Conservation (phyloP, 345 rosid genomes). For the Gossypioides kirkii region DNA sequence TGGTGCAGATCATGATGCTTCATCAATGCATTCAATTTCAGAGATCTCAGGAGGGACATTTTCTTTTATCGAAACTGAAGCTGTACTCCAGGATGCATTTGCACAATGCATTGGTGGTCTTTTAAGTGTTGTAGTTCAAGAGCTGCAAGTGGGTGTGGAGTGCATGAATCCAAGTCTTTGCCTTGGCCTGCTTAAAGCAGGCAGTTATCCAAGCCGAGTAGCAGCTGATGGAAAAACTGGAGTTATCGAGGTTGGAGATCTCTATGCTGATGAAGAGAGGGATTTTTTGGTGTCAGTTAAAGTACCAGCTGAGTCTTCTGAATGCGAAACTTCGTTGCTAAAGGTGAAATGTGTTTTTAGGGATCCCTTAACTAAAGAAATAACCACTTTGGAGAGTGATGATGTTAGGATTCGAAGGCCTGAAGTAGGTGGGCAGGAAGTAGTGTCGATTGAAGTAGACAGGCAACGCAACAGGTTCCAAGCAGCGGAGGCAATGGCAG, state of each 20-base stretch:
- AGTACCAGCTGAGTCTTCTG: constrained; percentile 52
- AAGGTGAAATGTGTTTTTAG: constrained; percentile 70
- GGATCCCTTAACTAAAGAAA: constrained; percentile 76
- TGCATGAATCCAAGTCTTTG: constrained; percentile 41
- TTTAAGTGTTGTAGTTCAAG: constrained; percentile 88
- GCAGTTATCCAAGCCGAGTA: constrained; percentile 64
- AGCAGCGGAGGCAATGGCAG: constrained; percentile 87
- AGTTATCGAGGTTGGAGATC: constrained; percentile 70
- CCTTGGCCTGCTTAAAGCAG: constrained; percentile 66
- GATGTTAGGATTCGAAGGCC: constrained; percentile 59
- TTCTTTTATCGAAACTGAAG: constrained; percentile 87
- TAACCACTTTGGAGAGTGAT: constrained; percentile 45
- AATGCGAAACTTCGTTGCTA: constrained; percentile 47
- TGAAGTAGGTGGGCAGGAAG: constrained; percentile 41
- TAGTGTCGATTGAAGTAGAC: constrained; percentile 79
- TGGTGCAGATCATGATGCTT: constrained; percentile 92
- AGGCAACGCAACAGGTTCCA: constrained; percentile 83
- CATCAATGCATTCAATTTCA: constrained; percentile 87
- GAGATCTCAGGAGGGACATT: constrained; percentile 92
- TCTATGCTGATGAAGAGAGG: constrained; percentile 94
- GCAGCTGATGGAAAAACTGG: constrained; percentile 45
- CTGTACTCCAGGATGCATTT: constrained; percentile 92
- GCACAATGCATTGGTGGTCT: constrained; percentile 99
- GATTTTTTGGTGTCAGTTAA: constrained; percentile 78
- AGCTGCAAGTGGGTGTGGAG: constrained; percentile 63